Conservation (phyloP, 2,329 filamentous ascomycete species). For the Trichocomaceae sp. region DNA sequence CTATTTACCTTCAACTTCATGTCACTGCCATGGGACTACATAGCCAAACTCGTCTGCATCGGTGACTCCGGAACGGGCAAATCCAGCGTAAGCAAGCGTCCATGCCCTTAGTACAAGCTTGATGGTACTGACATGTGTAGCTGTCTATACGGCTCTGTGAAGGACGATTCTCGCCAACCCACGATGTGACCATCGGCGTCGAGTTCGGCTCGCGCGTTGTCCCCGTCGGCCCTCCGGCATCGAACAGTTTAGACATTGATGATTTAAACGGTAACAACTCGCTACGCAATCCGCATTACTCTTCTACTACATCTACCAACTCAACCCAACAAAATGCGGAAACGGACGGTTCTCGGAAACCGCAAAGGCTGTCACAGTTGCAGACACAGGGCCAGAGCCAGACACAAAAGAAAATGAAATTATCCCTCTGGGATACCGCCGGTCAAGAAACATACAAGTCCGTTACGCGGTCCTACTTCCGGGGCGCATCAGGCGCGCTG, state of each 20-base stretch:
- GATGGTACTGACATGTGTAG: slow-evolving; percentile 35
- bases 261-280: slow-evolving; percentile 14
- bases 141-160: slow-evolving; percentile 94
- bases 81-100: slow-evolving; percentile 53
- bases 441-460: slow-evolving; percentile 97
- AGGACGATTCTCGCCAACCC: slow-evolving; percentile 86
- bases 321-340: background rate
- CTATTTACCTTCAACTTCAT: slow-evolving; percentile 26
- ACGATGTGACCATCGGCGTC: slow-evolving; percentile 95
- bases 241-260: slow-evolving; percentile 50
- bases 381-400: slow-evolving; percentile 23
- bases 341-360: slow-evolving; percentile 18
- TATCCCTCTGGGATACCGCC: slow-evolving; percentile 91
- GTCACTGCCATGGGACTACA: slow-evolving; percentile 83
- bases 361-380: slow-evolving; percentile 14
- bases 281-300: background rate
- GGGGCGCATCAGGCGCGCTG: slow-evolving; percentile 68
- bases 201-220: slow-evolving; percentile 93
- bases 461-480: slow-evolving; percentile 89
- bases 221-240: slow-evolving; percentile 77
- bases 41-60: slow-evolving; percentile 96
- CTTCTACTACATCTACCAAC: background rate
- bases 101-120: background rate
- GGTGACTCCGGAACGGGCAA: slow-evolving; percentile 96
- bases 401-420: slow-evolving; percentile 74